Evolutionary conservation across 768 basidiomycete genomes (phyloP).

Genomic region (Rhodotorula babjevae): DNA sequence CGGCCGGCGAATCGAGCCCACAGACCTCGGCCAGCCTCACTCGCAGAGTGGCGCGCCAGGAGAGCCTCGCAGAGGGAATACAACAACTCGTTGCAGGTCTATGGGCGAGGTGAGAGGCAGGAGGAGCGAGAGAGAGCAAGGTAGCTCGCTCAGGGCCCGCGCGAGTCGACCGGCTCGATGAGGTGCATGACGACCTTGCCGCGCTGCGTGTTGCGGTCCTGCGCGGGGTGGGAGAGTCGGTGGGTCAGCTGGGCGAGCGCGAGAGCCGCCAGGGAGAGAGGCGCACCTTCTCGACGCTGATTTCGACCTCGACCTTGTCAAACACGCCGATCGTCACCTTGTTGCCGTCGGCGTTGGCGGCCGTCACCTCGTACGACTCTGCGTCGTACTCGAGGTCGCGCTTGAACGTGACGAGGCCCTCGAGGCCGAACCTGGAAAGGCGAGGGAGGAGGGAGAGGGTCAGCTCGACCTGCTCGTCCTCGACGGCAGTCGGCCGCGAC

Average conservation of each 20-base stretch:
- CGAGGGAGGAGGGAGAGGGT: not conserved
- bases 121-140: no score
- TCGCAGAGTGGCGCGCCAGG: no score
- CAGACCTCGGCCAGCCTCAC: no score
- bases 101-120: no score
- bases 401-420: constrained; percentile 92
- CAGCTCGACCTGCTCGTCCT: not conserved
- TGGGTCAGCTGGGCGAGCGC: not conserved
- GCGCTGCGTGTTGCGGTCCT: constrained; percentile 40
- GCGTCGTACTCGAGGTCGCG: constrained; percentile 81
- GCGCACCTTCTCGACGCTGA: constrained; percentile 77
- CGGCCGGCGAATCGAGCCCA: no score
- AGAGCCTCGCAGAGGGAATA: no score
- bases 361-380: constrained; percentile 76
- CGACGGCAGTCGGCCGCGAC: not conserved
- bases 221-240: not conserved
- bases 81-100: no score
- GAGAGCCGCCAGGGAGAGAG: not conserved
- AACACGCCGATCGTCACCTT: constrained; percentile 75
- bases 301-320: constrained; percentile 84
- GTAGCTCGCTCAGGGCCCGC: constrained; percentile 1
- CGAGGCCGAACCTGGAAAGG: constrained; percentile 70
- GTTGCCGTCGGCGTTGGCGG: constrained; percentile 52
- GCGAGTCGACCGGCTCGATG: constrained; percentile 26
- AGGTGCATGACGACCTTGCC: constrained; percentile 38